Percentiles rank a stretch among this genome's conserved stretches.
Evolutionary conservation across 352 stramenopile genomes (phyloP).

Genomic region (Nothophytophthora sp.): DNA sequence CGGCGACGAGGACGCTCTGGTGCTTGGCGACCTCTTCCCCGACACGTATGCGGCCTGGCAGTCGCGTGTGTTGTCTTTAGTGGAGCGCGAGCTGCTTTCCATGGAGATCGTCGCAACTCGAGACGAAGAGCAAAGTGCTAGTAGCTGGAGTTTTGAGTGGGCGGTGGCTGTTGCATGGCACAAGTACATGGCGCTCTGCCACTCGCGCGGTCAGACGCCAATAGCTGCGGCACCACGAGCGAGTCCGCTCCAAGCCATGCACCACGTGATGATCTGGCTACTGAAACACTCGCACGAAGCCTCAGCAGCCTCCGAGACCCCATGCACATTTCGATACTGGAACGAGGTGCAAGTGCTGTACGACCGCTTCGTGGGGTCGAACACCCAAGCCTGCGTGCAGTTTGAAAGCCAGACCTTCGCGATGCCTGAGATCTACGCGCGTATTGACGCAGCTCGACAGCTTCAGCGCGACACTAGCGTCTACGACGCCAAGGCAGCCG

Average conservation of each 20-base stretch:
- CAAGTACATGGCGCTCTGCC: conserved; percentile 21
- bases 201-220: conserved; percentile 1
- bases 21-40: conserved; percentile 27
- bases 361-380: conserved; percentile 21
- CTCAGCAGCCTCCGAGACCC: neutral
- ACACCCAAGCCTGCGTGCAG: neutral
- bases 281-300: conserved; percentile 24
- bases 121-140: neutral
- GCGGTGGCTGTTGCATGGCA: conserved; percentile 38
- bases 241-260: conserved; percentile 26
- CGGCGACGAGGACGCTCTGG: conserved; percentile 5
- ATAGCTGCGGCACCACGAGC: conserved; percentile 8
- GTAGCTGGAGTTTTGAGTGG: conserved; percentile 29
- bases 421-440: conserved; percentile 59
- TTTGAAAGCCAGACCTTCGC: conserved; percentile 33
- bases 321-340: conserved; percentile 51
- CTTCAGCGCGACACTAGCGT: conserved; percentile 23
- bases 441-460: conserved; percentile 43
- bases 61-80: conserved; percentile 19
- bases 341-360: conserved; percentile 59
- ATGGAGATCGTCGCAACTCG: conserved; percentile 31
- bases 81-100: conserved; percentile 27
- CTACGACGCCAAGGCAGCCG: conserved; percentile 7
- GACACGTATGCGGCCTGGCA: conserved; percentile 10
- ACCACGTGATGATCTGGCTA: conserved; percentile 64